Base-by-base conservation (phyloP, 225 moss, liverwort and hornwort species). In the Pleurozium schreberi region DNA sequence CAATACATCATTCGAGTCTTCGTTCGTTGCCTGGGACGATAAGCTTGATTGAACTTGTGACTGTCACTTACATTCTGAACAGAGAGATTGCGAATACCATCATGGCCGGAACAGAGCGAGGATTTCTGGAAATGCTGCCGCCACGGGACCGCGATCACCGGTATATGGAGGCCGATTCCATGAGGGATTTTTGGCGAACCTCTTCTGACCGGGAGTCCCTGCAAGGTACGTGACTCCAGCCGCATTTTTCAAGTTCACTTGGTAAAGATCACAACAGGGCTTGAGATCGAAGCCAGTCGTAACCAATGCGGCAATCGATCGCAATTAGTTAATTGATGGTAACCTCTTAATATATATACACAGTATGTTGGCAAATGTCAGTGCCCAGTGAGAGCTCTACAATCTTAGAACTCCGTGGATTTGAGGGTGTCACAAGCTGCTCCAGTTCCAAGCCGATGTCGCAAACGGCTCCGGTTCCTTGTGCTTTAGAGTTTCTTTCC, bases 171-270 rank as follows among this genome's bases (percentile, higher is more conserved):
- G 81, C 63, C 57, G 89, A 82, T 73, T 65, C 86, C 65, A 82
- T 94, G 88, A 87, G 89, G 77, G 94, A 94, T 59, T 93, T 94
- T 86, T 94, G 94, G 92, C 75, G 89, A 64, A 83, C 36, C 81
- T 78, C 85, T 50, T 90, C 91, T 12, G 87, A 91, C 70, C 85
- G 61, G 9, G 90, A 93, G 43, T 84, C 86, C 34, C 47, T 88
- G 36, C 92, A 86, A 85, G 92, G 92, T 90, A 85, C 69, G 84
- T 84, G 34, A 18, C 23, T 65, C 42, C 34, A 18, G 60, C 16
- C 75, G n/a, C 61, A 31, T 63, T n/a, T 45, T 13, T 27, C 27
- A 38, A 12, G n/a, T 19, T 19, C 8, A 57, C n/a, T 40, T 66
- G 33, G 45, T 40, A 73, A 47, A 31, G 18, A 11, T n/a, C 31